Evolutionary conservation across 73 alveolate genomes (phyloP).

Genomic region (Paramecium bursaria): DNA sequence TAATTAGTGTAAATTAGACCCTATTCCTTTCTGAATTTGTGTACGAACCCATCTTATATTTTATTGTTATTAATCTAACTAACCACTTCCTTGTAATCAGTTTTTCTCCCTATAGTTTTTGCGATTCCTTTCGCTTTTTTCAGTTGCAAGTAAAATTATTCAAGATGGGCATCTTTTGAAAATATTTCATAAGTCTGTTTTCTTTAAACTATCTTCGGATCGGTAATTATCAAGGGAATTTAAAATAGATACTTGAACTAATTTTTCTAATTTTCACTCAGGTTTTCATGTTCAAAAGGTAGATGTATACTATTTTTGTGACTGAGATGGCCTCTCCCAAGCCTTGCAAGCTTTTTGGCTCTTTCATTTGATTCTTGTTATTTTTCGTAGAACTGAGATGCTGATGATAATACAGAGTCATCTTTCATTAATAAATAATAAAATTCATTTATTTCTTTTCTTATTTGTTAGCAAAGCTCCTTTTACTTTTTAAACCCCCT

Average conservation of each 20-base stretch:
- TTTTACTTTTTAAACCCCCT: too few species aligned
- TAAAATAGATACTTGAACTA: constrained; percentile 16
- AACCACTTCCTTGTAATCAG: constrained; percentile 12
- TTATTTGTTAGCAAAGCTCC: too few species aligned
- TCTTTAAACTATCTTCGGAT: background rate
- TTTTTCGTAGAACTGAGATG: too few species aligned
- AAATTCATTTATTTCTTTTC: too few species aligned
- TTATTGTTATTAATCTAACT: background rate
- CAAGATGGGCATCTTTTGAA: background rate
- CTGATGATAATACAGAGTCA: too few species aligned
- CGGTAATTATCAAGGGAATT: background rate
- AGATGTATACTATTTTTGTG: too few species aligned
- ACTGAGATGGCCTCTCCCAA: too few species aligned
- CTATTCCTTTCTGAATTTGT: background rate
- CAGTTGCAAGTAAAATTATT: background rate
- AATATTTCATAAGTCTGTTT: background rate
- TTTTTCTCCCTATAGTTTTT: background rate
- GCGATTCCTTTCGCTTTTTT: constrained; percentile 26
- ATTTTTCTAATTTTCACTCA: background rate
- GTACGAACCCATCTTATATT: constrained; percentile 1
- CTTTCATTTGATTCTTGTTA: too few species aligned
- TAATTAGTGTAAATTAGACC: constrained; percentile 5
- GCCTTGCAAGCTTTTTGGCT: too few species aligned
- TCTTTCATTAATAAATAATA: too few species aligned
- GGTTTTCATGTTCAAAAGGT: too few species aligned